Evolutionary conservation across 2,329 filamentous ascomycete species (phyloP), one percentile per base, ranked within the genome.

Genomic region (Orbilia brochopaga): DNA sequence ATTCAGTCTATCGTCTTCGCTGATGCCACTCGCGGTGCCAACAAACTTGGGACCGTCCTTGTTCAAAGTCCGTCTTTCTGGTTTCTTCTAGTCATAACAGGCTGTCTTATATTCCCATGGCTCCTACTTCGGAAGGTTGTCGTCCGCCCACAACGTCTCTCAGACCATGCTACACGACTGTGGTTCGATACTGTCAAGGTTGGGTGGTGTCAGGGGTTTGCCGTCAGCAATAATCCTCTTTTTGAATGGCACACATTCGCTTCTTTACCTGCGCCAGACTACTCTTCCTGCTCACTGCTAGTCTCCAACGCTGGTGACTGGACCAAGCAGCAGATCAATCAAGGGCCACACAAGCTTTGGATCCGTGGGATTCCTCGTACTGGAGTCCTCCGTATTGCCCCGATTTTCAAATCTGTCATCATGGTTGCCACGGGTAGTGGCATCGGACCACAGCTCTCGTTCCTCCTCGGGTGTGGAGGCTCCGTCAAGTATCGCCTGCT

Each of bases 241-340:
- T 79, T 83, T 6, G 89, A 92, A 79, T 90, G 88, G 83, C 90
- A 92, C 79, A 85, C 87, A 0, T 92, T 92, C 77, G 90, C 89
- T 52, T 87, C 87, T 0, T 89, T 92, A 69, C 86, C 89, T 0
- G 83, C 86, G 67, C 82, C 84, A 1, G 78, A 81, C 63, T 79
- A 82, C 42, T 80, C 81, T 58, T 87, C 85, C n/a, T 90, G 88
- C 79, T 90, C 87, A 0, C 81, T 89, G 30, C 80, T 91, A 19
- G 83, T 91, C 30, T 90, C 88, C 55, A 88, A 88, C 74, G 88
- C 88, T 1, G 89, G 89, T 17, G 88, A 91, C 79, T 92, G 89
- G 89, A 91, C 89, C 0, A 81, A 81, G 21, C 80, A 82, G 35
- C 83, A 85, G 63, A 90, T 92, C 79, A 80, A 83, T 50, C 81